These are phyloP conservation scores for Camelina laxa DNA, from an alignment of 345 rosid genomes.

Conservation along the genomic window DNA sequence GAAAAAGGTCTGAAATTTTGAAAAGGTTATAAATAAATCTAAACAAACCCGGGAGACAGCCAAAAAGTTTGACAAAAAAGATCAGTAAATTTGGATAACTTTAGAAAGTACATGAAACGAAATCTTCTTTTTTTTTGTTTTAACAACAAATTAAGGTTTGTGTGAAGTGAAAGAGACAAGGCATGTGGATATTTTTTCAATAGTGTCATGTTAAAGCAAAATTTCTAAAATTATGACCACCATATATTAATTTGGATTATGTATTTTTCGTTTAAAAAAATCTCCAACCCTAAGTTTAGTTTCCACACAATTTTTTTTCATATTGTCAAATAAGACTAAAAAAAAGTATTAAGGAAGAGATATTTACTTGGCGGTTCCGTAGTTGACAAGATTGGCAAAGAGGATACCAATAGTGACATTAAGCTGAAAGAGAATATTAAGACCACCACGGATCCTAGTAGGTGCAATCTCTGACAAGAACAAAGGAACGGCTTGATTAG, in stretches of 20 bases:
- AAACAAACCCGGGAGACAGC: neutral
- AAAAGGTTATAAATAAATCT: neutral
- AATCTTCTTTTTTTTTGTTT: neutral
- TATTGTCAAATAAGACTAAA: neutral
- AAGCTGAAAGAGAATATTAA: conserved; percentile 92
- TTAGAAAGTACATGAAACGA: conserved; percentile 8
- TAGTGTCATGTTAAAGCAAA: neutral
- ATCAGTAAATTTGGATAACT: neutral
- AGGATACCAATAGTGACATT: conserved; percentile 94
- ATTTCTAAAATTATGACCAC: neutral
- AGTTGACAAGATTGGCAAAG: conserved; percentile 89
- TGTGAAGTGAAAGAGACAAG: conserved; percentile 19
- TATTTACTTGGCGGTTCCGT: conserved; percentile 85
- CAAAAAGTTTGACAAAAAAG: conserved; percentile 6
- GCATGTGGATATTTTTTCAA: conserved; percentile 17
- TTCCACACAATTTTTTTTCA: conserved; percentile 4
- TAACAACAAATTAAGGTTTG: conserved; percentile 3
- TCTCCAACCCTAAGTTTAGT: neutral
- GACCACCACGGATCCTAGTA: conserved; percentile 86
- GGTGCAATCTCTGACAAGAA: conserved; percentile 98
- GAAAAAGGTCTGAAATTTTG: neutral
- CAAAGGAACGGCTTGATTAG: conserved; percentile 95
- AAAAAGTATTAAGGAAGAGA: neutral
- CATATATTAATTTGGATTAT: neutral
- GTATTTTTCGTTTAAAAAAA: neutral